Evolutionary conservation across 768 basidiomycete species (phyloP).

Genomic region (Trametes punicea): DNA sequence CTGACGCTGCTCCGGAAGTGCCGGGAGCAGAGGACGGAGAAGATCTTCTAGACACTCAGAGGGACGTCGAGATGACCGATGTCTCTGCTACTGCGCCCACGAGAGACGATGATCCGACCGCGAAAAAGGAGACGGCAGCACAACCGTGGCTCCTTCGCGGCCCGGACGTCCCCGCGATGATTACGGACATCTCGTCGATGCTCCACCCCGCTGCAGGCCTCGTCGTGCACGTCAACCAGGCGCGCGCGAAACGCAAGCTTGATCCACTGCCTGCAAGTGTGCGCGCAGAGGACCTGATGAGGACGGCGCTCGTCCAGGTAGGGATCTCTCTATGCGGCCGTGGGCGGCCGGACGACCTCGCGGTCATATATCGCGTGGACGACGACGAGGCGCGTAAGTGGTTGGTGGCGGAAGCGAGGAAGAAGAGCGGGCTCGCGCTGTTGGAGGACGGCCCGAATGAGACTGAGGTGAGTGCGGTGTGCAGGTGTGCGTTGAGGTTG

Average conservation of each 20-base stretch:
- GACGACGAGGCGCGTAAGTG: slow-evolving; percentile 52
- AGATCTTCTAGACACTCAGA: slow-evolving; percentile 56
- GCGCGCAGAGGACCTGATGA: slow-evolving; percentile 45
- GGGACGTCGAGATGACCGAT: slow-evolving; percentile 35
- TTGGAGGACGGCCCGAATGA: slow-evolving; percentile 27
- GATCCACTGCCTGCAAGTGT: slow-evolving; percentile 33
- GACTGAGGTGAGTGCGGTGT: slow-evolving; percentile 26
- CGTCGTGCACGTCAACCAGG: slow-evolving; percentile 51
- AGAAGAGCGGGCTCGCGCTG: slow-evolving; percentile 21
- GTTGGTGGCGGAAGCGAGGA: slow-evolving; percentile 34
- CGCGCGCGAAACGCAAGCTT: slow-evolving; percentile 55
- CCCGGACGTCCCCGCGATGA: slow-evolving; percentile 41
- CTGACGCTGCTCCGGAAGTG: background rate
- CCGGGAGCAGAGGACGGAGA: slow-evolving; percentile 8
- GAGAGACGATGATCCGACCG: background rate
- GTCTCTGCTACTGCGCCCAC: background rate
- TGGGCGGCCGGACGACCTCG: slow-evolving; percentile 74
- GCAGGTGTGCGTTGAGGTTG: background rate
- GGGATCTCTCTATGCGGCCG: slow-evolving; percentile 56
- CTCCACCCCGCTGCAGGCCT: slow-evolving; percentile 45
- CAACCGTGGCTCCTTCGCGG: slow-evolving; percentile 73
- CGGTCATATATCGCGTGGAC: slow-evolving; percentile 62
- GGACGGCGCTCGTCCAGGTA: slow-evolving; percentile 66
- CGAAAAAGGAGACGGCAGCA: slow-evolving; percentile 19
- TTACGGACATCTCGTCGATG: slow-evolving; percentile 39